phyloP scores from a whole-genome alignment of 805 yeast species.

The Pichia californica region DNA sequence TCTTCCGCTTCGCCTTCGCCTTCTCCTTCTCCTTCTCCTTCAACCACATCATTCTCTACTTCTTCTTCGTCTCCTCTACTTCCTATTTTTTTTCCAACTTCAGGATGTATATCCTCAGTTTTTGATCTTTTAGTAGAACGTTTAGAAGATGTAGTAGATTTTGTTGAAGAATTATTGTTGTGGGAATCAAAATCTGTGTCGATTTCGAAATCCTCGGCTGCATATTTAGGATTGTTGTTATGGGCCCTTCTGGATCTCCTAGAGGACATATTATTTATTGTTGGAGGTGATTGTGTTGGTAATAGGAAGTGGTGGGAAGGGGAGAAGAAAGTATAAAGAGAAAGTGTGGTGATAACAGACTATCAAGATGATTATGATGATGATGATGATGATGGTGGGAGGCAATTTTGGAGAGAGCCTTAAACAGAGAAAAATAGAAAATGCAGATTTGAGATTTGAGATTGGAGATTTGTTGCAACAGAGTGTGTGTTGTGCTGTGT shows the following conservation, averaged over 20 bases:
- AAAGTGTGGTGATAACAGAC: too few species aligned
- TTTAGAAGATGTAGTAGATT: slow-evolving; percentile 1
- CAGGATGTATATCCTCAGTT: background rate
- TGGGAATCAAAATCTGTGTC: slow-evolving; percentile 7
- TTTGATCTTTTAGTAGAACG: slow-evolving; percentile 5
- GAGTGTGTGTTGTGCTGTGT: too few species aligned
- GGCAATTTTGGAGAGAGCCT: too few species aligned
- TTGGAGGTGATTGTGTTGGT: background rate
- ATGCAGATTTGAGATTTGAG: too few species aligned
- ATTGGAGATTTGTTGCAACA: too few species aligned
- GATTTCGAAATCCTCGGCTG: slow-evolving; percentile 15
- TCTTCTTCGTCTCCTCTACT: background rate
- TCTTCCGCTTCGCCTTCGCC: background rate
- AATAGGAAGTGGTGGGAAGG: slow-evolving; percentile 9
- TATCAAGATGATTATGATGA: too few species aligned
- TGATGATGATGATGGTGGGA: too few species aligned
- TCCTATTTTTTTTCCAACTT: background rate
- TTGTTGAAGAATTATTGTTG: background rate
- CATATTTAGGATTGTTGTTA: slow-evolving; percentile 13
- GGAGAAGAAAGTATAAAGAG: too few species aligned
- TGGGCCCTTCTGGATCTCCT: slow-evolving; percentile 27
- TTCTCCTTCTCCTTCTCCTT: slow-evolving; percentile 2
- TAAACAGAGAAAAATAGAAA: too few species aligned
- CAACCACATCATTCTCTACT: slow-evolving; percentile 15
- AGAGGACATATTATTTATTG: slow-evolving; percentile 20